A percentile compares a stretch with the other conserved stretches of the same genome.
Evolutionary conservation across 495 filamentous ascomycete genomes (phyloP).

Genomic region (Ramalina peruviana): DNA sequence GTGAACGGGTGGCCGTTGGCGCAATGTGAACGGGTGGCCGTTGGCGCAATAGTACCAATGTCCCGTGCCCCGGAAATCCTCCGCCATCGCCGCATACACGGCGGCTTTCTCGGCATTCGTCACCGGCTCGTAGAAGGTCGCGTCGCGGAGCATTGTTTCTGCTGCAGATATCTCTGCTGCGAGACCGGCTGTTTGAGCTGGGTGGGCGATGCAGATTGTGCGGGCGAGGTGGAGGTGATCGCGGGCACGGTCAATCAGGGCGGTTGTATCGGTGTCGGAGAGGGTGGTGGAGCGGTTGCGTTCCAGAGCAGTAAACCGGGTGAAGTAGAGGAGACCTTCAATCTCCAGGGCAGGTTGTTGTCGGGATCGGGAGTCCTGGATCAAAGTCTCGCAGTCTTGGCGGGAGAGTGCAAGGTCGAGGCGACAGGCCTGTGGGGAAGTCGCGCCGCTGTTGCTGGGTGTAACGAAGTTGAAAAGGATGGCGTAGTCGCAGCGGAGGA

Average conservation of each 20-base stretch:
- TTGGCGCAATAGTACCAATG: conserved; percentile 60
- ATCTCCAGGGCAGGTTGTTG: conserved; percentile 10
- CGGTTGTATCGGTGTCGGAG: conserved; percentile 1
- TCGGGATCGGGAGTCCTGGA: conserved; percentile 5
- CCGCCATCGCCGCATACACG: conserved; percentile 37
- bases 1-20: no score
- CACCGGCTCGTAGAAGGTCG: conserved; percentile 30
- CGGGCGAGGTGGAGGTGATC: conserved; percentile 18
- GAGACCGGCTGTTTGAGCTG: conserved; percentile 19
- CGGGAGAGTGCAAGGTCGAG: conserved; percentile 3
- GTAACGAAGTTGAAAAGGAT: conserved; percentile 41
- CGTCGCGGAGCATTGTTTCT: conserved; percentile 12
- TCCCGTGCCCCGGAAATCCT: conserved; percentile 38
- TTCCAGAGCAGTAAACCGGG: conserved; percentile 27
- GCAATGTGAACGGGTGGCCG: no score
- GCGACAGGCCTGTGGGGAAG: neutral
- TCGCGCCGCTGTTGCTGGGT: neutral
- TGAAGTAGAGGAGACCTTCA: conserved; percentile 24
- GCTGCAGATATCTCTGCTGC: conserved; percentile 16
- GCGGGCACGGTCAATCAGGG: conserved; percentile 7
- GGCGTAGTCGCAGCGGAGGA: conserved; percentile 39
- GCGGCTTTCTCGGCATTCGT: conserved; percentile 32
- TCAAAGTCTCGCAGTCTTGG: conserved; percentile 7
- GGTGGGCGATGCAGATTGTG: conserved; percentile 16
- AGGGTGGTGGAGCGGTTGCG: conserved; percentile 5